phyloP scores from a whole-genome alignment of 2,329 filamentous ascomycete species.

The Lachnellula arida region DNA sequence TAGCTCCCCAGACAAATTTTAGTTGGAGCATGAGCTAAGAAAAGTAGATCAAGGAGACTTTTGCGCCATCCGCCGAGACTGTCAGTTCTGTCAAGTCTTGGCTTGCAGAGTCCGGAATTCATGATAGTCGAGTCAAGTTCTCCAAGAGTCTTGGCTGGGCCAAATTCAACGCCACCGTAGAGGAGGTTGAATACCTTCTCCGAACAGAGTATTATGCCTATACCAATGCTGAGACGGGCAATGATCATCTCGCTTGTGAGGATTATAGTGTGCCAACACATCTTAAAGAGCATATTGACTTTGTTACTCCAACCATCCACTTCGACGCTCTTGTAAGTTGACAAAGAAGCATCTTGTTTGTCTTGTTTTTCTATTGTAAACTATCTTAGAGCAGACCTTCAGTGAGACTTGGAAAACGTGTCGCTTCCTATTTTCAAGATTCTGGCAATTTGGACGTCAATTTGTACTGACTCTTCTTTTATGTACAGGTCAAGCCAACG shows the following conservation, averaged over 20 bases:
- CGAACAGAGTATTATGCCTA: slow-evolving; percentile 48
- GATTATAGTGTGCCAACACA: slow-evolving; percentile 29
- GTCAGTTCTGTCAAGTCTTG: slow-evolving; percentile 48
- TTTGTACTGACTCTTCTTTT: too few relatives aligned
- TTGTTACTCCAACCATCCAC: slow-evolving; percentile 31
- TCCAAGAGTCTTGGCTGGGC: slow-evolving; percentile 33
- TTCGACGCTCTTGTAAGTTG: slow-evolving; percentile 27
- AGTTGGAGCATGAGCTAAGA: slow-evolving; percentile 24
- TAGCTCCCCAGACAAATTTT: slow-evolving; percentile 38
- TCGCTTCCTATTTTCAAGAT: too few relatives aligned
- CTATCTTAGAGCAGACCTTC: too few relatives aligned
- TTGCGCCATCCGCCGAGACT: slow-evolving; percentile 39
- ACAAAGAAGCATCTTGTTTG: not conserved
- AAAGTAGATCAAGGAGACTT: slow-evolving; percentile 37
- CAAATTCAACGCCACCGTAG: slow-evolving; percentile 32
- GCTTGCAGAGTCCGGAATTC: slow-evolving; percentile 50
- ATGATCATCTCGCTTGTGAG: slow-evolving; percentile 29
- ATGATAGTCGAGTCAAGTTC: slow-evolving; percentile 41
- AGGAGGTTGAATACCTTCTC: slow-evolving; percentile 47
- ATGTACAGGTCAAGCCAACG: slow-evolving; percentile 4
- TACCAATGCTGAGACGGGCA: slow-evolving; percentile 45
- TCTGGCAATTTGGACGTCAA: too few relatives aligned
- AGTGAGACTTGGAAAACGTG: too few relatives aligned
- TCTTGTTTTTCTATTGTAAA: too few relatives aligned
- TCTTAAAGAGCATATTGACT: slow-evolving; percentile 29